Evolutionary conservation across 148 eudicot genomes (phyloP).

Genomic region (Camellia japonica): DNA sequence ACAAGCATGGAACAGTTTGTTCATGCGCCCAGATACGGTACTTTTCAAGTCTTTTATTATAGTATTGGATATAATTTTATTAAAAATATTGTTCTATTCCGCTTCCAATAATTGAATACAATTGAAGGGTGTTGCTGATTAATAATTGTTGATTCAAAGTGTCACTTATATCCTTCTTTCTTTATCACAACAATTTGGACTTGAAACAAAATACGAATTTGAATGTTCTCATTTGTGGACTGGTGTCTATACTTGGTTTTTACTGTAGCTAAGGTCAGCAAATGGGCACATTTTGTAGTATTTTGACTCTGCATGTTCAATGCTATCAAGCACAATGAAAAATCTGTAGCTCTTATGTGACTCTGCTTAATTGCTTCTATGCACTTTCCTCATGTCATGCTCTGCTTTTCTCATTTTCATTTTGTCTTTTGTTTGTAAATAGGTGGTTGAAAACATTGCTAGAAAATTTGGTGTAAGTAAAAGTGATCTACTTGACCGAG

Average conservation of each 20-base stretch:
- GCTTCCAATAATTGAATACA: not conserved
- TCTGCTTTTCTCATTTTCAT: not conserved
- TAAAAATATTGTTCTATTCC: not conserved
- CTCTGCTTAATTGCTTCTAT: slow-evolving; percentile 10
- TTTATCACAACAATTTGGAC: not conserved
- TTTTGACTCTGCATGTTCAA: no score
- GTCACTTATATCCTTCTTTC: not conserved
- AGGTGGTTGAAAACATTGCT: slow-evolving; percentile 90
- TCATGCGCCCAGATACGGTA: slow-evolving; percentile 91
- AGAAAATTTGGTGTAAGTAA: slow-evolving; percentile 81
- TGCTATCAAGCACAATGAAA: no score
- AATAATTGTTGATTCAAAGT: not conserved
- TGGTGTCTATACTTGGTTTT: not conserved
- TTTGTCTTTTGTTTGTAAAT: slow-evolving; percentile 18
- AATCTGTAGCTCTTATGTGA: not conserved
- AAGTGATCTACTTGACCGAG: slow-evolving; percentile 76
- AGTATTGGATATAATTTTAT: not conserved
- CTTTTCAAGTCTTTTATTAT: slow-evolving; percentile 19
- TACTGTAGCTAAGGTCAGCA: no score
- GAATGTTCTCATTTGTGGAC: not conserved
- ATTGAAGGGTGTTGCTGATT: slow-evolving; percentile 11
- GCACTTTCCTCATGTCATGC: not conserved
- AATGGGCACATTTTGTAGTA: no score
- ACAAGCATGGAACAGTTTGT: slow-evolving; percentile 90
- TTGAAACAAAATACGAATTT: slow-evolving; percentile 1